Conservation (phyloP, 176 grass and related monocot species). For the Zoysia pacifica region DNA sequence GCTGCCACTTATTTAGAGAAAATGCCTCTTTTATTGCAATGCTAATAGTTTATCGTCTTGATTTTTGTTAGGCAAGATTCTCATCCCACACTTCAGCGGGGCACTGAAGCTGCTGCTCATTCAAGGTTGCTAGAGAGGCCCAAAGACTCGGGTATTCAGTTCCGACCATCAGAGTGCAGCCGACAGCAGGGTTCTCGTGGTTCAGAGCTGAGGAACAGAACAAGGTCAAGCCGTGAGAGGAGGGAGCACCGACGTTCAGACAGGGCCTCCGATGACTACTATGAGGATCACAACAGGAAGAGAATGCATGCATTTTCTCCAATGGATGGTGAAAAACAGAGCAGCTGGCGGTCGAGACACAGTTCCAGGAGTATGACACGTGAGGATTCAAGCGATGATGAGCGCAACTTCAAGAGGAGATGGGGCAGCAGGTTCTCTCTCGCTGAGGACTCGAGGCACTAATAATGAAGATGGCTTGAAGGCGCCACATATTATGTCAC, state of each 20-base stretch:
- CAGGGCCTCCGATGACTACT: neutral
- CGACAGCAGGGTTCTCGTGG: constrained; percentile 6
- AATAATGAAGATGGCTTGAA: constrained; percentile 5
- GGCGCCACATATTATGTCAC: no score
- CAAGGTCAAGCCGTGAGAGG: constrained; percentile 22
- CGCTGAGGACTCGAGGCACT: neutral
- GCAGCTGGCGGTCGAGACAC: constrained; percentile 20
- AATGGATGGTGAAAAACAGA: neutral
- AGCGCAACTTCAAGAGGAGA: constrained; percentile 56
- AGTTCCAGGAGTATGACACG: constrained; percentile 29
- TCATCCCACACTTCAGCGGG: neutral
- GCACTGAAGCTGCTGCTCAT: neutral
- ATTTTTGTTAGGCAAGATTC: constrained; percentile 33
- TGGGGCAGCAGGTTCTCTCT: constrained; percentile 35
- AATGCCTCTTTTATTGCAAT: neutral
- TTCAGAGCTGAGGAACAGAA: constrained; percentile 22
- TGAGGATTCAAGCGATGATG: constrained; percentile 50
- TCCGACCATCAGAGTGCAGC: constrained; percentile 25
- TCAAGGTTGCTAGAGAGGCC: constrained; percentile 23
- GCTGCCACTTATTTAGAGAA: neutral
- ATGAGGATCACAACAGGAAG: constrained; percentile 41
- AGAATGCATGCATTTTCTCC: constrained; percentile 14
- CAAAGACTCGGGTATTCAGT: neutral
- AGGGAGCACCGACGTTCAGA: constrained; percentile 11
- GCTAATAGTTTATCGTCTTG: neutral